Evolutionary conservation across 805 yeast species (phyloP).

Genomic region (Ascoidea asiatica): DNA sequence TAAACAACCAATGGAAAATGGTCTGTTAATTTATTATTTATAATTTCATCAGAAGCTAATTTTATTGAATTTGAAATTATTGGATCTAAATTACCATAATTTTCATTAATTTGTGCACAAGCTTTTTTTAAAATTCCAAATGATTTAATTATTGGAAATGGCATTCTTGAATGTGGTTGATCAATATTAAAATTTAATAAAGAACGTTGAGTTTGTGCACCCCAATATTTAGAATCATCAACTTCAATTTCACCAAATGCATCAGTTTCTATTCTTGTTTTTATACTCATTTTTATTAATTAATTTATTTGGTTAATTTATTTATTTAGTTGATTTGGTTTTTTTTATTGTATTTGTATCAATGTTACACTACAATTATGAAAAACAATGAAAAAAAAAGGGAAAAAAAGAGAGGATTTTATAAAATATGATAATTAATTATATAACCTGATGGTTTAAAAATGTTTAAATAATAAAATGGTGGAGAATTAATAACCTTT

Average conservation of each 20-base stretch:
- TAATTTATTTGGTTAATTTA: neutral
- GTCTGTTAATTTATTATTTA: slow-evolving; percentile 77
- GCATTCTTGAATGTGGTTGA: slow-evolving; percentile 80
- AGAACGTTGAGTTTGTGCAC: slow-evolving; percentile 96
- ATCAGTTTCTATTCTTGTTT: slow-evolving; percentile 64
- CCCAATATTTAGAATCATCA: slow-evolving; percentile 81
- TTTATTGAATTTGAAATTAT: slow-evolving; percentile 72
- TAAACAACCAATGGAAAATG: slow-evolving; percentile 96
- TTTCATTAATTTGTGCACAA: slow-evolving; percentile 80
- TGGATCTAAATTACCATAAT: slow-evolving; percentile 73
- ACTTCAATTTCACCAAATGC: slow-evolving; percentile 94
- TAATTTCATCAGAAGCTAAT: slow-evolving; percentile 89
- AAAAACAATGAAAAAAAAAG: neutral
- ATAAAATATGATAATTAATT: neutral
- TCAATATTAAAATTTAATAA: slow-evolving; percentile 91
- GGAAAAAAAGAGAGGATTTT: neutral
- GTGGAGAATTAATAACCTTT: no score
- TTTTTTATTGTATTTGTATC: neutral
- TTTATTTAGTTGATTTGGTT: neutral
- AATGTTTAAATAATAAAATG: no score
- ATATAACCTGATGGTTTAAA: no score
- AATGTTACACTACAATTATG: no score
- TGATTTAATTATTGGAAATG: slow-evolving; percentile 78
- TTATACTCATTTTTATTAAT: no score
- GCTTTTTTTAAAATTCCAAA: slow-evolving; percentile 92